These are phyloP conservation scores for Alternaria infectoria DNA, from an alignment of 2,329 filamentous ascomycete species.

Conservation along the genomic window DNA sequence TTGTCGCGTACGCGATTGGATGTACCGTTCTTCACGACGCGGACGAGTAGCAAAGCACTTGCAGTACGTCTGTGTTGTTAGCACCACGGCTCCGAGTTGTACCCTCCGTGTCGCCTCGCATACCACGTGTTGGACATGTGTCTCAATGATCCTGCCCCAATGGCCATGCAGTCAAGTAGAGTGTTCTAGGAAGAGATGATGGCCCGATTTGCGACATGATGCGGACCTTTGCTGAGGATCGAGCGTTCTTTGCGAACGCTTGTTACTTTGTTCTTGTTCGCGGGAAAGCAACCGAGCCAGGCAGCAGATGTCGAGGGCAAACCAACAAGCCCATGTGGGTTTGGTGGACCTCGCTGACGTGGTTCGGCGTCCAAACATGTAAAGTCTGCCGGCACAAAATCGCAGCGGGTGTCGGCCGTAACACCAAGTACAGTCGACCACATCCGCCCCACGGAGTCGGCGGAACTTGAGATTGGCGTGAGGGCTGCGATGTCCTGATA, in stretches of 20 bases:
- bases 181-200: background rate
- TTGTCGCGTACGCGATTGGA: background rate
- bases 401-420: background rate
- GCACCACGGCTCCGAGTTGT: background rate
- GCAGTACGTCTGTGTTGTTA: background rate
- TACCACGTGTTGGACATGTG: background rate
- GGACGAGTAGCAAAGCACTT: background rate
- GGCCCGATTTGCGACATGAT: background rate
- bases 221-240: background rate
- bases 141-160: background rate
- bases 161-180: background rate
- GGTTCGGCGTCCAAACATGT: background rate
- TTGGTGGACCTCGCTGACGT: background rate
- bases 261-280: background rate
- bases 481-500: conserved; percentile 26
- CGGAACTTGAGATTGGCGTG: conserved; percentile 27
- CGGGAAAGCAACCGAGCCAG: background rate
- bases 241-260: background rate
- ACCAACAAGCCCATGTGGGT: background rate
- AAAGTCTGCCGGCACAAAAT: background rate
- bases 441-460: background rate
- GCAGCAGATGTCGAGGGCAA: background rate
- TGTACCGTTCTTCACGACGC: background rate
- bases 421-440: background rate
- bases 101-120: background rate